Evolutionary conservation across 805 yeast genomes (phyloP).

Genomic region (Deakozyma indianensis): DNA sequence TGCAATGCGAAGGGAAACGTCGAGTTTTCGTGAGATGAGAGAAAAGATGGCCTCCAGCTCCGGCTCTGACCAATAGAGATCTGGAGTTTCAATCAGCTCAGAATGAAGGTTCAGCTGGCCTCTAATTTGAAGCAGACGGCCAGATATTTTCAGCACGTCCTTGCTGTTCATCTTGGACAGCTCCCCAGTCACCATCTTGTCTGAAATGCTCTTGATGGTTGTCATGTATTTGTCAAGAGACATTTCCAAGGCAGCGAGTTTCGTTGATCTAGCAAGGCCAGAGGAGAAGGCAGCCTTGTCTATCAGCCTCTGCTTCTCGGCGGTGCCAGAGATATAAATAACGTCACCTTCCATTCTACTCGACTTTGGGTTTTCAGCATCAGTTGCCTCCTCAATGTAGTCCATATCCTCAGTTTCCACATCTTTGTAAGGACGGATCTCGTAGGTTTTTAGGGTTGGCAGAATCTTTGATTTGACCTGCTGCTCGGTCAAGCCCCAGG

Average conservation of each 20-base stretch:
- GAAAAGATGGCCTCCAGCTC: constrained; percentile 63
- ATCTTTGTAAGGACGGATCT: constrained; percentile 29
- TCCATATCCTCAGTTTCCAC: constrained; percentile 83
- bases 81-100: constrained; percentile 85
- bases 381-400: constrained; percentile 34
- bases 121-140: constrained; percentile 57
- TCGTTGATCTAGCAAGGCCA: constrained; percentile 76
- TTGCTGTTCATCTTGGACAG: constrained; percentile 29
- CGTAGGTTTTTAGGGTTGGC: constrained; percentile 38
- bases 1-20: constrained; percentile 60
- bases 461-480: constrained; percentile 25
- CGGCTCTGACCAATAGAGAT: constrained; percentile 87
- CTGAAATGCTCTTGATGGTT: constrained; percentile 50
- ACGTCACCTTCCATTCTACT: constrained; percentile 54
- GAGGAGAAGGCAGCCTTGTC: constrained; percentile 84
- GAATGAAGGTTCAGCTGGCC: constrained; percentile 78
- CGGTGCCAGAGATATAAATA: constrained; percentile 44
- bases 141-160: constrained; percentile 57
- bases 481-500: constrained; percentile 66
- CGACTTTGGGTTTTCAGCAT: constrained; percentile 17
- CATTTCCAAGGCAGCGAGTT: constrained; percentile 66
- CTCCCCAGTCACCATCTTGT: constrained; percentile 47
- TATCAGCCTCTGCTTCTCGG: constrained; percentile 33
- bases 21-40: constrained; percentile 55
- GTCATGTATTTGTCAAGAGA: constrained; percentile 55